Percentiles rank a stretch among this genome's conserved stretches.
Conservation (phyloP, 2,329 filamentous ascomycete genomes). For the Cytospora schulzeri region DNA sequence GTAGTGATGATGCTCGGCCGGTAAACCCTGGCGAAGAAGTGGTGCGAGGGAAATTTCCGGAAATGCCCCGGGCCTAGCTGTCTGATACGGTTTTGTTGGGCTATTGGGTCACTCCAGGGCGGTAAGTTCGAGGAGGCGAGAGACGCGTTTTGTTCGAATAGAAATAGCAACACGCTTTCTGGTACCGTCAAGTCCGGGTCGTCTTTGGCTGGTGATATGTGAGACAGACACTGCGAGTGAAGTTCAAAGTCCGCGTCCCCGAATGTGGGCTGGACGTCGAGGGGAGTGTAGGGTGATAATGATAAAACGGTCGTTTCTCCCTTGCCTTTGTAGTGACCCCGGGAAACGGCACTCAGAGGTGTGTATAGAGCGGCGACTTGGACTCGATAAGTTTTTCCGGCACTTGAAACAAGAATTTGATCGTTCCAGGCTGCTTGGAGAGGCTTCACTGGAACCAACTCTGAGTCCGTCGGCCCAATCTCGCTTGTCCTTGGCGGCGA, state of each 20-base stretch:
- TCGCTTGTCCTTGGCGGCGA: constrained; percentile 31
- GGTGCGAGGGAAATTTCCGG: constrained; percentile 55
- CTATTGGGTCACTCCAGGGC: constrained; percentile 42
- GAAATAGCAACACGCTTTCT: constrained; percentile 52
- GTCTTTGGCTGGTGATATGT: constrained; percentile 40
- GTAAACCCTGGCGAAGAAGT: constrained; percentile 59
- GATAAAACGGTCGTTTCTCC: constrained; percentile 40
- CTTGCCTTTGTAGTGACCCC: constrained; percentile 31
- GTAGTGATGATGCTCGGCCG: constrained; percentile 51
- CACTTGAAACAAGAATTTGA: constrained; percentile 43
- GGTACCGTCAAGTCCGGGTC: constrained; percentile 30
- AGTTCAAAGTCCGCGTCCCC: constrained; percentile 44
- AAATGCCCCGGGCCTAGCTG: constrained; percentile 50
- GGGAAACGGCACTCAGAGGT: constrained; percentile 41
- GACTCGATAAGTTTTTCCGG: constrained; percentile 41
- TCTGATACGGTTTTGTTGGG: constrained; percentile 41
- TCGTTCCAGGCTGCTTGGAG: constrained; percentile 55
- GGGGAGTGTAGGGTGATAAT: constrained; percentile 43
- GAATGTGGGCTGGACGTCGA: constrained; percentile 42
- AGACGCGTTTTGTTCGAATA: constrained; percentile 56
- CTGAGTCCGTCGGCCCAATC: constrained; percentile 34
- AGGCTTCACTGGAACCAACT: constrained; percentile 43
- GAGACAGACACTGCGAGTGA: constrained; percentile 48
- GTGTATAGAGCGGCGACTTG: constrained; percentile 51
- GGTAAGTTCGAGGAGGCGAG: constrained; percentile 37